Percentiles rank a stretch among this genome's conserved stretches.
These are phyloP conservation scores for Clausena lansium DNA, from an alignment of 345 rosid species.

Conservation along the genomic window DNA sequence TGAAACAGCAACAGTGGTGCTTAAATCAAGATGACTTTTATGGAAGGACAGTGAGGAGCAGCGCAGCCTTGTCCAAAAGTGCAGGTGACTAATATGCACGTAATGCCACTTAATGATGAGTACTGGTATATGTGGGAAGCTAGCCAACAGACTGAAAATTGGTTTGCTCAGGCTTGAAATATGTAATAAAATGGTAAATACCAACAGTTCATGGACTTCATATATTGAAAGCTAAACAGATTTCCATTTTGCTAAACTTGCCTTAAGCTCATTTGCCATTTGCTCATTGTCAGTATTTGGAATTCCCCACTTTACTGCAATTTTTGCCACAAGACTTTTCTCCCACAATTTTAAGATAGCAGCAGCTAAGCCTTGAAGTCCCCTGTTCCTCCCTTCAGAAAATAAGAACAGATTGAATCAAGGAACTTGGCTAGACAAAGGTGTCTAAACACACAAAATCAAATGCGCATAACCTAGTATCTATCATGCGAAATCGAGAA, in stretches of 20 bases:
- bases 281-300: slow-evolving; percentile 68
- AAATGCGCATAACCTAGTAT: neutral
- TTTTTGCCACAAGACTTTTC: slow-evolving; percentile 67
- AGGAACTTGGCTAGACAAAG: slow-evolving; percentile 9
- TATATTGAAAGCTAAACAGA: neutral
- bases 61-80: neutral
- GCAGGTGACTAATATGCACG: neutral
- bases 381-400: slow-evolving; percentile 67
- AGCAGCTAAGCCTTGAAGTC: slow-evolving; percentile 82
- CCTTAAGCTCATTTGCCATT: slow-evolving; percentile 87
- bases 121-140: neutral
- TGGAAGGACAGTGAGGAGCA: neutral
- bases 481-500: neutral
- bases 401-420: slow-evolving; percentile 16
- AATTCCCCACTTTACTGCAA: slow-evolving; percentile 86
- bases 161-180: neutral
- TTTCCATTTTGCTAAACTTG: slow-evolving; percentile 10
- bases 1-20: neutral
- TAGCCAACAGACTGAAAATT: neutral
- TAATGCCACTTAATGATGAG: neutral
- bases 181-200: neutral
- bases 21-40: neutral
- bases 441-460: slow-evolving; percentile 6
- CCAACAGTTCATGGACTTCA: slow-evolving; percentile 2
- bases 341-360: slow-evolving; percentile 82